Base-by-base conservation (phyloP, 257 asterid genomes). In the Ilex aquifolium region DNA sequence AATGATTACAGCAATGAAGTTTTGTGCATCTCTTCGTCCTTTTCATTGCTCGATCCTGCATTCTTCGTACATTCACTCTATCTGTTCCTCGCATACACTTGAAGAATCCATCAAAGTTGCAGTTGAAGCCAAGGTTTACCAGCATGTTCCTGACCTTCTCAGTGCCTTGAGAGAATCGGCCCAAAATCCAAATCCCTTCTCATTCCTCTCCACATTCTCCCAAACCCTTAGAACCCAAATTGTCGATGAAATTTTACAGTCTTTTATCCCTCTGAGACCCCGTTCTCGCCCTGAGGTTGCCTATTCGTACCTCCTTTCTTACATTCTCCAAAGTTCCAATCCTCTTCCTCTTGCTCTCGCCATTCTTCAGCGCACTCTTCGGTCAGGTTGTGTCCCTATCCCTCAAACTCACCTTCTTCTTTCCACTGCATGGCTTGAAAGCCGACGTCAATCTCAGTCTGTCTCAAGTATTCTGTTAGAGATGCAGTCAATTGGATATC, bases 271-370 rank as follows among this genome's bases (percentile, higher is more conserved):
- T n/a, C 39, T 79, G 16, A 80, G 96, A 32, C 98, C 98, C 36
- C 90, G 86, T 63, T 73, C 72, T 21, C 80, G 51, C 7, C 84
- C 87, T 16, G 53, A 17, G 16, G 54, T 72, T 56, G 84, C 83
- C 44, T 89, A 89, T 67, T 82, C 86, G 15, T 71, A 62, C 62
- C 95, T 92, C 76, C 91, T 92, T 31, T 74, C 82, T 12, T 71
- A 75, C 74, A 74, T 74, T 39, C 89, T 92, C 9, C 85, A 80
- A 61, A 74, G 62, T 76, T 70, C 76, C 2, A 65, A 57, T 61
- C 93, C 85, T 57, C 82, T 89, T 36, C 91, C 97, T 0, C 76
- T 89, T 31, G 79, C 91, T 13, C 71, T 89, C 32, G 91, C 85
- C 62, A 64, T 85, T 61, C 64, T 89, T 51, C 97, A 92, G 66